Evolutionary conservation across 2,329 filamentous ascomycete genomes (phyloP), one percentile per base, ranked within the genome.

Genomic region (Ceratocystis diversiconidia): DNA sequence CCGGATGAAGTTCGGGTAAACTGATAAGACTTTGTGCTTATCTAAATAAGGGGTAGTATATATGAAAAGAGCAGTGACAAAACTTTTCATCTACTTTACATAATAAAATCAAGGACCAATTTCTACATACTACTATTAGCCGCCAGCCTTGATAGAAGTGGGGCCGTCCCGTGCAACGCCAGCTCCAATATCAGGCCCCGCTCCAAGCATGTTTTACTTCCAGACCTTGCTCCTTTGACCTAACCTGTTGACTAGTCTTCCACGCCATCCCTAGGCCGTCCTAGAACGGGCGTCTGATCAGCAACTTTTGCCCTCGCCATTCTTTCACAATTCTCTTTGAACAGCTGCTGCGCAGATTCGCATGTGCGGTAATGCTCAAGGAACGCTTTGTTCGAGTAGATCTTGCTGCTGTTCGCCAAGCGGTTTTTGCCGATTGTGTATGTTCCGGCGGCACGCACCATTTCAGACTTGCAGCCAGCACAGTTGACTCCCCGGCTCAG

Each of bases 301-400:
- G 36, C 36, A 41, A 15, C 36, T 41, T 41, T 41, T 41, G 10
- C 3, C 36, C 10, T 41, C 36, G 10, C 36, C 36, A 6, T 52
- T 43, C 62, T 44, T 43, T 6, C 10, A 41, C 3, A 41, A 15
- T 50, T 64, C 22, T 55, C 30, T 7, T 64, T 44, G 19, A 57
- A 60, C 19, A 64, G 22, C 10, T 19, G 28, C 19, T 55, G 62
- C 22, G 62, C 62, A 19, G 62, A 17, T 17, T 15, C 15, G n/a
- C 62, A 64, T 28, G 36, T n/a, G 17, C 41, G 17, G 28, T 43
- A 64, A 28, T 64, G 62, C 36, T 59, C 50, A 32, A 64, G 7
- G n/a, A 64, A 64, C 7, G 43, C 62, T 5, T 3, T 12, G 50
- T 64, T 41, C 5, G 50, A 64, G 46, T 64, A 64, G n/a, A 44